phyloP scores from a whole-genome alignment of 2,329 filamentous ascomycete species.

The Venturia asperata region DNA sequence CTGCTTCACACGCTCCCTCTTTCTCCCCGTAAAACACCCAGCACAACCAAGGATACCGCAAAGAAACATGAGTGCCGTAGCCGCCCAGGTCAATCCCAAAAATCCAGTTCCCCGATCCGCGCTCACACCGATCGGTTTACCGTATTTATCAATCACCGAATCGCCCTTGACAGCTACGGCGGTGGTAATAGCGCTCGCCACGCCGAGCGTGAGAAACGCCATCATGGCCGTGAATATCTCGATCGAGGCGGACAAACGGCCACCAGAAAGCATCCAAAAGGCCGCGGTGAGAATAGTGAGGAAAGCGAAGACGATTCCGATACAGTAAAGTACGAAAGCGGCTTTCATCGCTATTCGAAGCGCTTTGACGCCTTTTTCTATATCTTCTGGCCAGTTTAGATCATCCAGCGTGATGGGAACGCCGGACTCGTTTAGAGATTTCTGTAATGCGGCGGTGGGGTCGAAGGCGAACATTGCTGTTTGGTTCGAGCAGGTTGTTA shows the following conservation, averaged over 20 bases:
- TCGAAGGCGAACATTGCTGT: slow-evolving; percentile 52
- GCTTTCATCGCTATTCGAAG: slow-evolving; percentile 45
- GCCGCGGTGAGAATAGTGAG: slow-evolving; percentile 34
- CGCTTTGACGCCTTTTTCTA: slow-evolving; percentile 47
- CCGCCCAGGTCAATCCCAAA: slow-evolving; percentile 53
- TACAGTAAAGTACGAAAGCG: slow-evolving; percentile 53
- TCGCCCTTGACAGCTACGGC: slow-evolving; percentile 51
- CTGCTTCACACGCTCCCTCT: slow-evolving; percentile 18
- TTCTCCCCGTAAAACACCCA: slow-evolving; percentile 26
- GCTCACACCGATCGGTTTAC: slow-evolving; percentile 42
- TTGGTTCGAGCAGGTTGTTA: slow-evolving; percentile 48
- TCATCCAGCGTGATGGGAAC: slow-evolving; percentile 44
- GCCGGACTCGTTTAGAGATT: slow-evolving; percentile 39
- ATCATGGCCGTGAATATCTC: slow-evolving; percentile 46
- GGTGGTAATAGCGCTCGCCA: slow-evolving; percentile 67
- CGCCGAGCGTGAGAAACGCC: slow-evolving; percentile 55
- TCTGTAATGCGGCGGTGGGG: slow-evolving; percentile 43
- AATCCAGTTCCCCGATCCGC: slow-evolving; percentile 49
- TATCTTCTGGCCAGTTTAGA: slow-evolving; percentile 50
- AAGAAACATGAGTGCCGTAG: slow-evolving; percentile 41
- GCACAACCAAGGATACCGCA: slow-evolving; percentile 27
- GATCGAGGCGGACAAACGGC: slow-evolving; percentile 40
- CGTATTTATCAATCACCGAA: slow-evolving; percentile 47
- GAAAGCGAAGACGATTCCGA: slow-evolving; percentile 48
- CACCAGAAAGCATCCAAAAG: slow-evolving; percentile 36